These are phyloP conservation scores for Wickerhamomyces canadensis DNA, from an alignment of 805 yeast genomes.

Conservation along the genomic window DNA sequence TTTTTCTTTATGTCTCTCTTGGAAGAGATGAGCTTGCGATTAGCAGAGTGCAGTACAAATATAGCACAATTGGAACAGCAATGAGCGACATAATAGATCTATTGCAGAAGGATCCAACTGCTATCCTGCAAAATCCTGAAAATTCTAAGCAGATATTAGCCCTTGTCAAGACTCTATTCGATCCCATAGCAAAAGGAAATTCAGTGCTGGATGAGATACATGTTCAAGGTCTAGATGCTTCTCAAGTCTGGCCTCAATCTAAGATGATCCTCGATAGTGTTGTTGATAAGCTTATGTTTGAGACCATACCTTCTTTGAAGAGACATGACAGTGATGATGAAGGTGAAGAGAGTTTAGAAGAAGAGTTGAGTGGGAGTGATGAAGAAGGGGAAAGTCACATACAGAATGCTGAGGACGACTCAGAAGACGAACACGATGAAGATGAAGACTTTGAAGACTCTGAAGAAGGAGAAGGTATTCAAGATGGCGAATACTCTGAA, in stretches of 20 bases:
- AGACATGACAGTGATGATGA: constrained; percentile 23
- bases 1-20: no score
- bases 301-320: constrained; percentile 48
- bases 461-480: no score
- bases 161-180: constrained; percentile 20
- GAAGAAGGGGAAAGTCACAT: constrained; percentile 9
- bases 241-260: constrained; percentile 92
- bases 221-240: constrained; percentile 81
- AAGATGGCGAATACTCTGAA: constrained; percentile 24
- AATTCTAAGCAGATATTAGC: constrained; percentile 7
- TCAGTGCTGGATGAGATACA: constrained; percentile 76
- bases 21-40: not conserved
- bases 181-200: constrained; percentile 22
- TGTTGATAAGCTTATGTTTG: constrained; percentile 55
- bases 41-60: not conserved
- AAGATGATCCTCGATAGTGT: constrained; percentile 79
- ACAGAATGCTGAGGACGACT: constrained; percentile 5
- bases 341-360: constrained; percentile 10
- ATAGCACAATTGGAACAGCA: no score
- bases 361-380: constrained; percentile 10
- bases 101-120: constrained; percentile 8
- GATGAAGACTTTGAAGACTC: no score
- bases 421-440: constrained; percentile 13
- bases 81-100: constrained; percentile 7
- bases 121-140: constrained; percentile 2